Evolutionary conservation across 257 asterid species (phyloP).

Genomic region (Sherardia arvensis): DNA sequence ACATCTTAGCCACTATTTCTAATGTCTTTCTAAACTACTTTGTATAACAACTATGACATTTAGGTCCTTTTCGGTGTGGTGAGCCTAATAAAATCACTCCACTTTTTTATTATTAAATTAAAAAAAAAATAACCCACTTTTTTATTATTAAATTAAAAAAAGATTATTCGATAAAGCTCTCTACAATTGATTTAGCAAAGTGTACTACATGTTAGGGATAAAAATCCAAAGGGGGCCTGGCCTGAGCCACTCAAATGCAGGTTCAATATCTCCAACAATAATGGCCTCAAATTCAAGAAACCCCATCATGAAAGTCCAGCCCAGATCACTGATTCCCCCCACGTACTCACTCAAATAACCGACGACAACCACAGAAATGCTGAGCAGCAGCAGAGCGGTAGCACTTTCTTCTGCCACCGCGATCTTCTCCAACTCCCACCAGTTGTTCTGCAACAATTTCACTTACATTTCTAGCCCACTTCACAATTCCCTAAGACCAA

Average conservation of each 20-base stretch:
- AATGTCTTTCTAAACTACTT: too few relatives aligned
- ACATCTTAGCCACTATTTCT: too few relatives aligned
- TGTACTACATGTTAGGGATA: neutral
- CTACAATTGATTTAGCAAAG: too few relatives aligned
- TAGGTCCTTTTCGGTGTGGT: too few relatives aligned
- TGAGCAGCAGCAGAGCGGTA: constrained; percentile 13
- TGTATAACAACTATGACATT: too few relatives aligned
- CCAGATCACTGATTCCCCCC: neutral
- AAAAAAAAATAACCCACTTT: too few relatives aligned
- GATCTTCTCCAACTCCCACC: constrained; percentile 27
- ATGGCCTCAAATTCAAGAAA: constrained; percentile 12
- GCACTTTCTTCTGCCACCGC: constrained; percentile 35
- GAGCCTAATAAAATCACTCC: too few relatives aligned
- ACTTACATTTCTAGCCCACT: constrained; percentile 36
- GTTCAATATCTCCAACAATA: constrained; percentile 2
- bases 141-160: too few relatives aligned
- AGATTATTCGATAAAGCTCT: too few relatives aligned
- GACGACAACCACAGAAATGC: neutral
- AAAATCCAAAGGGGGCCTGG: neutral
- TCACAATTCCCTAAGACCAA: constrained; percentile 29
- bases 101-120: too few relatives aligned
- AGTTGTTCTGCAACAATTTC: constrained; percentile 24
- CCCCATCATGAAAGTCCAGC: constrained; percentile 4
- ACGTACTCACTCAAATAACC: constrained; percentile 1
- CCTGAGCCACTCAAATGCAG: constrained; percentile 8